Conservation (phyloP, 176 grass and related monocot genomes). For the Typha latifolia region DNA sequence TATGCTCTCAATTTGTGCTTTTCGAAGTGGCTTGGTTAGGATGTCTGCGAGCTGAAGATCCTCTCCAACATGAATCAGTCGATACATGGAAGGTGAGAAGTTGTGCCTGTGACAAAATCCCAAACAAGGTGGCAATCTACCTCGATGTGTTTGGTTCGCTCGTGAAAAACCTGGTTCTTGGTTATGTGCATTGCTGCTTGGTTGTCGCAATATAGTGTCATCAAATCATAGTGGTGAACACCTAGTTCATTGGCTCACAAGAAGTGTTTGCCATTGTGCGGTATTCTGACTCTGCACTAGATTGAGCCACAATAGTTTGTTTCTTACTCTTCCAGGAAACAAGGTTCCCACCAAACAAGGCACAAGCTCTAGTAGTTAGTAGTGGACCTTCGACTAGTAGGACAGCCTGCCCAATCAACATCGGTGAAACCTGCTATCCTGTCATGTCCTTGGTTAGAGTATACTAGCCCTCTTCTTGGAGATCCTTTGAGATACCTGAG, state of each 20-base stretch:
- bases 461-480: neutral
- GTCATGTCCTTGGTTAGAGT: neutral
- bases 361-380: neutral
- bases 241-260: neutral
- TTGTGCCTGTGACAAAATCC: too few species aligned
- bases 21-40: too few species aligned
- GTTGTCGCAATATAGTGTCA: too few species aligned
- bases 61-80: too few species aligned
- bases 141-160: too few species aligned
- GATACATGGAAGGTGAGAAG: too few species aligned
- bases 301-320: neutral
- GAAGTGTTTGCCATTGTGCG: neutral
- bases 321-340: neutral
- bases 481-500: neutral
- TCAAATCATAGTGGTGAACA: too few species aligned
- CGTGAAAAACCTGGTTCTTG: too few species aligned
- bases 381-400: neutral
- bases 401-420: neutral
- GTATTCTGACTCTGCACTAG: conserved; percentile 7
- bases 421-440: neutral
- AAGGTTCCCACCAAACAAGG: neutral
- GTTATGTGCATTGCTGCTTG: too few species aligned
- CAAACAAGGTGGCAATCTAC: too few species aligned
- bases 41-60: too few species aligned
- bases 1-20: too few species aligned